phyloP scores from a whole-genome alignment of 768 basidiomycete species.

The Boletellus sp. region DNA sequence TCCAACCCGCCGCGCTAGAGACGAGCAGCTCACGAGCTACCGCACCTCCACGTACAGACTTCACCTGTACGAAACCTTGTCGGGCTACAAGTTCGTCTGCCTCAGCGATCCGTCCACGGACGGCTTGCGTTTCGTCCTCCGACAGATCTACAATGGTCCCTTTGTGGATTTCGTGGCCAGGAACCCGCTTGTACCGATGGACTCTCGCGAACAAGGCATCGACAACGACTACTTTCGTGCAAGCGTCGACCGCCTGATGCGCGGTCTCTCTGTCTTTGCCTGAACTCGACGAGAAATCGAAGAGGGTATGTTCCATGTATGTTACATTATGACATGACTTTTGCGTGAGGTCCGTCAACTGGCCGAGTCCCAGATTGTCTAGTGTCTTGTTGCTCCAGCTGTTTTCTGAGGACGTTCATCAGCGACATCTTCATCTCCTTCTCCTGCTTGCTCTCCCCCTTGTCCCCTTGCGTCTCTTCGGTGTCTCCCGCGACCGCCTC shows the following conservation, averaged over 20 bases:
- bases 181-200: conserved; percentile 83
- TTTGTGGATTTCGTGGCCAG: conserved; percentile 93
- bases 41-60: conserved; percentile 90
- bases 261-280: conserved; percentile 50
- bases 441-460: conserved; percentile 62
- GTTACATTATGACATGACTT: conserved; percentile 11
- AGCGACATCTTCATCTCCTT: conserved; percentile 83
- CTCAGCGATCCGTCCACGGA: conserved; percentile 85
- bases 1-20: conserved; percentile 42
- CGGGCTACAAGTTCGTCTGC: conserved; percentile 95
- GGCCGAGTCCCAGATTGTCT: conserved; percentile 6
- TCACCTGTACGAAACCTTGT: conserved; percentile 86
- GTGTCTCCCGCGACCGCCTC: conserved; percentile 85
- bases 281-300: conserved; percentile 16
- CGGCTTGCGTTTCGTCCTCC: conserved; percentile 73
- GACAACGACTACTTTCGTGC: conserved; percentile 91
- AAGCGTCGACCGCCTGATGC: conserved; percentile 71
- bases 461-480: conserved; percentile 53
- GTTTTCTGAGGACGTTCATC: conserved; percentile 78
- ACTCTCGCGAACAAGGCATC: conserved; percentile 78
- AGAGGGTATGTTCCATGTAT: conserved; percentile 22
- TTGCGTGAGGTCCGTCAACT: conserved; percentile 10
- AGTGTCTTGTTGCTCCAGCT: conserved; percentile 61
- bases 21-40: conserved; percentile 89
- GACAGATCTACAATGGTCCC: conserved; percentile 90